Conservation (phyloP, 139 green algal species). For the Spirogloea muscicola region DNA sequence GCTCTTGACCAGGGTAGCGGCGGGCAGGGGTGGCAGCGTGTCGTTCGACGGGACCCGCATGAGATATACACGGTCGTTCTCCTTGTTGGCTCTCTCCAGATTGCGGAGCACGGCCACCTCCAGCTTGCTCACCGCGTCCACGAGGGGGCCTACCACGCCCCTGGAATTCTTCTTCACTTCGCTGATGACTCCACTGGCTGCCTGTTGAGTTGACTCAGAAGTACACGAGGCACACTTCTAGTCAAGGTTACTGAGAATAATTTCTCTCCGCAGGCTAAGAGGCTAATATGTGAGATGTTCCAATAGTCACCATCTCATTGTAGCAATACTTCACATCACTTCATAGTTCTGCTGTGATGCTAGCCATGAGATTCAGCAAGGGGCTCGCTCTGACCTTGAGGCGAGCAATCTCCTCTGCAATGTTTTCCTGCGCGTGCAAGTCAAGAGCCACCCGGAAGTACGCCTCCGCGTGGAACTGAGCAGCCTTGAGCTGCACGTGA, state of each 20-base stretch:
- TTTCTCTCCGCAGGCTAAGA: no score
- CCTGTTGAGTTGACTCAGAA: background rate
- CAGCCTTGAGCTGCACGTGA: conserved; percentile 43
- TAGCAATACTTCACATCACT: background rate
- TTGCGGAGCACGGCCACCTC: conserved; percentile 24
- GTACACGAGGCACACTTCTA: background rate
- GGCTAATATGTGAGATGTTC: no score
- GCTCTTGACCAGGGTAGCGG: conserved; percentile 21
- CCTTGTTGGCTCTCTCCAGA: conserved; percentile 37
- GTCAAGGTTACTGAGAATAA: no score
- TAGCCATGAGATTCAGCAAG: background rate
- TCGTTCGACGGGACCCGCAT: conserved; percentile 29
- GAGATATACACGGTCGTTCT: conserved; percentile 49
- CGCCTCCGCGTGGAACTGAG: conserved; percentile 41
- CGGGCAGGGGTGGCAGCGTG: conserved; percentile 13
- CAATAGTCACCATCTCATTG: no score
- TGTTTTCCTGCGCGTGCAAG: conserved; percentile 32
- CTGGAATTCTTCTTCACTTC: conserved; percentile 38
- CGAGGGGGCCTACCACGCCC: conserved; percentile 24
- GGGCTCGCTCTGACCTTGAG: no score
- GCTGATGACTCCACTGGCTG: conserved; percentile 15
- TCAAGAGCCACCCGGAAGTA: conserved; percentile 24
- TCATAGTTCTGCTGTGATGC: no score
- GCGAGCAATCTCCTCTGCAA: conserved; percentile 45
- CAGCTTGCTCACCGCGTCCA: conserved; percentile 39